Conservation (phyloP, 192 early-diverging fungal species). For the Globomyces pollinis-pini region DNA sequence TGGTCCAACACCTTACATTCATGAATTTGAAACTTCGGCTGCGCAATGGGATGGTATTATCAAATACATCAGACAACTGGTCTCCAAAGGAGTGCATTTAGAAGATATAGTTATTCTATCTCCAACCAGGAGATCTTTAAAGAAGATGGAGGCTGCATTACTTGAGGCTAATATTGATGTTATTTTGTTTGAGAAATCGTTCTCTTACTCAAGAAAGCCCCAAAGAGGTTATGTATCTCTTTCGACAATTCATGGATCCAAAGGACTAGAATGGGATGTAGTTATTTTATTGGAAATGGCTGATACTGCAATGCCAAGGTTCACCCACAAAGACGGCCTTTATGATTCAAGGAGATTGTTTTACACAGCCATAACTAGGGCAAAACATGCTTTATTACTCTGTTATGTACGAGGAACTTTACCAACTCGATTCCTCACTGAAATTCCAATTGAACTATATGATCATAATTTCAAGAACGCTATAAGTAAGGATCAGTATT, state of each 20-base stretch:
- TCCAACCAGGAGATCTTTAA: background rate
- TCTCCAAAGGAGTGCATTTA: background rate
- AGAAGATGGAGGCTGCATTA: background rate
- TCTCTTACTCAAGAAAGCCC: background rate
- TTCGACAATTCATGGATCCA: background rate
- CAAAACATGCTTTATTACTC: background rate
- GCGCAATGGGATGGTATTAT: background rate
- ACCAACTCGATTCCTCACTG: background rate
- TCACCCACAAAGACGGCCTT: background rate
- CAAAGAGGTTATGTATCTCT: background rate
- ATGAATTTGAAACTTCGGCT: background rate
- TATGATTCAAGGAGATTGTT: background rate
- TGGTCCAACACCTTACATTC: background rate
- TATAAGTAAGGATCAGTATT: background rate
- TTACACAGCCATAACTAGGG: background rate
- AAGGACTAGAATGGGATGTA: slow-evolving; percentile 5
- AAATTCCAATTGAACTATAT: background rate
- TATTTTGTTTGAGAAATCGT: background rate
- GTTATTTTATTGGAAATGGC: background rate
- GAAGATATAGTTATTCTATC: background rate
- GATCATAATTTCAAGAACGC: background rate
- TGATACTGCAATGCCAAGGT: background rate
- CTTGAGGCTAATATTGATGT: background rate
- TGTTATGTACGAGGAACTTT: background rate
- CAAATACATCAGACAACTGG: background rate